A percentile compares a stretch with the other conserved stretches of the same genome.
Conservation (phyloP, 208 protist genomes). For the Acanthamoeba royreba region DNA sequence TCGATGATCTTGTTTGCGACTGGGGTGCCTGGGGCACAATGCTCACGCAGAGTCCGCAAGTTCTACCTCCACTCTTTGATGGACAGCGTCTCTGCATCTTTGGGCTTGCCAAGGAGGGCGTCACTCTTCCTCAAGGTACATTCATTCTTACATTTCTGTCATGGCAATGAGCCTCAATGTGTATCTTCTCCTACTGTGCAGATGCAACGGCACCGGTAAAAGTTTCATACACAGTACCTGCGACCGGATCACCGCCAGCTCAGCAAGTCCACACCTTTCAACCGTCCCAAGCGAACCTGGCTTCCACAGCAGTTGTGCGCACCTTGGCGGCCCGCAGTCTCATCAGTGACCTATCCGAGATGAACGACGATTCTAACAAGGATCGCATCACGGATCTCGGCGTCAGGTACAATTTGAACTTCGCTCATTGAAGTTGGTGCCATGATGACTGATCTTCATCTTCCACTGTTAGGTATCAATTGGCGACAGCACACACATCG, state of each 20-base stretch:
- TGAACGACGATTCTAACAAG: not conserved
- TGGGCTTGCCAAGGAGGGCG: not conserved
- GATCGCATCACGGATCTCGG: not conserved
- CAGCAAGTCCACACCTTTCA: not conserved
- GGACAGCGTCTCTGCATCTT: not conserved
- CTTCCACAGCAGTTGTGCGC: not conserved
- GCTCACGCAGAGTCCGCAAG: not conserved
- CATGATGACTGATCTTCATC: not conserved
- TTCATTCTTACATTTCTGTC: not conserved
- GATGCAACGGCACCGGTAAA: not conserved
- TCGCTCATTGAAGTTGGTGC: not conserved
- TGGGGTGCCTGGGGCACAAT: not conserved
- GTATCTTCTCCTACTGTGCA: not conserved
- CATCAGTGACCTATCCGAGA: not conserved
- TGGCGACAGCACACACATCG: not conserved
- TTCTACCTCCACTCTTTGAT: not conserved
- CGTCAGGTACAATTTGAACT: not conserved
- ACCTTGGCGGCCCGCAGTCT: not conserved
- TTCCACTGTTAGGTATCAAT: not conserved
- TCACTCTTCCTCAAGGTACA: not conserved
- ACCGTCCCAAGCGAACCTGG: not conserved
- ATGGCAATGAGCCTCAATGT: not conserved
- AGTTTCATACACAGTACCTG: not conserved
- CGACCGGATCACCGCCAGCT: not conserved
- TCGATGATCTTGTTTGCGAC: not conserved